Base-by-base conservation (phyloP, 2,329 filamentous ascomycete genomes). In the Penicillium digitatum region DNA sequence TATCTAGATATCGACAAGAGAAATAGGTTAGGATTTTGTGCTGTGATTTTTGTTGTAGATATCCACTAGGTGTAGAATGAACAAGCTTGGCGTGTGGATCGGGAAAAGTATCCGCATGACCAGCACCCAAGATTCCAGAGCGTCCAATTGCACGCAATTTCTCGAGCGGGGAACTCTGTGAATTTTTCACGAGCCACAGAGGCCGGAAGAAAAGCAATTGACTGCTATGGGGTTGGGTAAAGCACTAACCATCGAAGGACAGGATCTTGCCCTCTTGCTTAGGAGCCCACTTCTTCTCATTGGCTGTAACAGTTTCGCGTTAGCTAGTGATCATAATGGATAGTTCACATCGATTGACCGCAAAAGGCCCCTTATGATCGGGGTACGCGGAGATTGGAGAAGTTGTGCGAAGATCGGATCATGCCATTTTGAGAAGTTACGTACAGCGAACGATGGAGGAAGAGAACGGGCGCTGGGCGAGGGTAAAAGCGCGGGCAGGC, bases 1-100 rank as follows among this genome's bases (percentile, higher is more conserved):
- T 84, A 69, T 97, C 94, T 99, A 75, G 66, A 65, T 20, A 47
- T 9, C 26, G 45, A 39, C 44, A 48, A 52, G 35, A 44, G 5
- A 9, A 12, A 72, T 67, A 67, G 62, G 66, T 66, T 62, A 57
- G 55, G 45, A 22, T 10, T 37, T 2, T 40, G 29, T 39, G 37
- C n/a, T 38, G 22, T 6, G 35, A 7, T 7, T 34, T 16, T 37
- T 40, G 10, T 31, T 44, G 34, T 24, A 27, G 5, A 3, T 38
- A 26, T 18, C 12, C 29, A 31, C 37, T 39, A n/a, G 10, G 27
- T 5, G 18, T 26, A 40, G 43, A 53, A 40, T n/a, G 51, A 45
- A 47, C 29, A 38, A 35, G 44, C 22, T 38, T 47, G 47, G 39
- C 46, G 52, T 50, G 35, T 50, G 46, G 22, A 42, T 48, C 32